Evolutionary conservation across 2,329 filamentous ascomycete species (phyloP).

Genomic region (Alternaria brassicicola): DNA sequence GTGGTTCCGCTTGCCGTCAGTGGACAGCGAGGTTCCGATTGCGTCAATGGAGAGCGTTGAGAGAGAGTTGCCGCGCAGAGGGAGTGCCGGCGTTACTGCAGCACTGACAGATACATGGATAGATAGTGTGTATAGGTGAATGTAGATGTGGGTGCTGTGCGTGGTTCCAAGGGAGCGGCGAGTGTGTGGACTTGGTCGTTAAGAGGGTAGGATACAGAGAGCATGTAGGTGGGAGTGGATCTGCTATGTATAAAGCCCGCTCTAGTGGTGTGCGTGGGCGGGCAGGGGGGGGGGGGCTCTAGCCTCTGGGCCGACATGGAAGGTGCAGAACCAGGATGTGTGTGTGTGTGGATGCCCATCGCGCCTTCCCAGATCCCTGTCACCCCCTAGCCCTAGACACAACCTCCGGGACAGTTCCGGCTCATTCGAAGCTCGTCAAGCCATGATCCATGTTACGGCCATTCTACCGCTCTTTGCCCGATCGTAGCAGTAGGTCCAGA

Average conservation of each 20-base stretch:
- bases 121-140: neutral
- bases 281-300: slow-evolving; percentile 20
- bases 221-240: slow-evolving; percentile 23
- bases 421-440: neutral
- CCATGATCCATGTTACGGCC: slow-evolving; percentile 14
- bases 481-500: neutral
- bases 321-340: no score
- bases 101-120: slow-evolving; percentile 28
- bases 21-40: slow-evolving; percentile 25
- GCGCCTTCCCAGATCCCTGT: slow-evolving; percentile 9
- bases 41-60: slow-evolving; percentile 25
- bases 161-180: neutral
- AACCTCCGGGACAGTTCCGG: slow-evolving; percentile 17
- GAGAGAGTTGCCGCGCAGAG: slow-evolving; percentile 24
- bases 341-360: no score
- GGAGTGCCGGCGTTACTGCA: slow-evolving; percentile 29
- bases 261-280: slow-evolving; percentile 17
- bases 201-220: neutral
- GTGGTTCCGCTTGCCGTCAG: slow-evolving; percentile 14
- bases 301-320: slow-evolving; percentile 27
- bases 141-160: neutral
- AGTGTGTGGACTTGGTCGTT: neutral
- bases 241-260: slow-evolving; percentile 29
- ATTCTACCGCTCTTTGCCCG: slow-evolving; percentile 15
- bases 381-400: slow-evolving; percentile 14